These are phyloP conservation scores for Schizonepeta tenuifolia DNA, from an alignment of 257 asterid genomes.

Conservation along the genomic window DNA sequence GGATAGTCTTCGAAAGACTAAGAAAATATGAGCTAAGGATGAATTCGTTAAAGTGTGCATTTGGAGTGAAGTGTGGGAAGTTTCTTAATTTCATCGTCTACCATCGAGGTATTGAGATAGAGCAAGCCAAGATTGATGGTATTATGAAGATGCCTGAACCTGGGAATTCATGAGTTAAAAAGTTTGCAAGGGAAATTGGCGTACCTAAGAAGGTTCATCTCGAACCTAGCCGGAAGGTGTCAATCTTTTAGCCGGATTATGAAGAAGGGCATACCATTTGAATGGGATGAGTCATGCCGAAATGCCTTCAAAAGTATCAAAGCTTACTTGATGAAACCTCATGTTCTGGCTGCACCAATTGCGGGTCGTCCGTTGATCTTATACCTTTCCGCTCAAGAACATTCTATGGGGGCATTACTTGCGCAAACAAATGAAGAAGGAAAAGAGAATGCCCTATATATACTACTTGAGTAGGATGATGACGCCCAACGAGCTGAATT, in stretches of 20 bases:
- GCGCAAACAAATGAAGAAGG: background rate
- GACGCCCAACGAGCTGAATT: background rate
- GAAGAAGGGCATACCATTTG: background rate
- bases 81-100: background rate
- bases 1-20: no score
- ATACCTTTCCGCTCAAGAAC: background rate
- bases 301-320: constrained; percentile 1
- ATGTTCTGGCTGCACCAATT: background rate
- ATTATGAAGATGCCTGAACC: background rate
- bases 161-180: background rate
- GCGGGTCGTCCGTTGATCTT: background rate
- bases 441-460: background rate
- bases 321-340: background rate
- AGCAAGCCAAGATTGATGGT: background rate
- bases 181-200: constrained; percentile 4
- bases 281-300: background rate
- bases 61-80: background rate
- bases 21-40: background rate
- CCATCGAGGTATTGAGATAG: background rate
- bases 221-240: background rate
- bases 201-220: background rate
- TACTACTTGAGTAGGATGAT: background rate
- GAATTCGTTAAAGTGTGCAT: background rate
- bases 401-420: background rate
- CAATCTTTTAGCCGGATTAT: background rate